Evolutionary conservation across 176 grass and related monocot genomes (phyloP), one percentile per base, ranked within the genome.

Genomic region (Musa beccarii): DNA sequence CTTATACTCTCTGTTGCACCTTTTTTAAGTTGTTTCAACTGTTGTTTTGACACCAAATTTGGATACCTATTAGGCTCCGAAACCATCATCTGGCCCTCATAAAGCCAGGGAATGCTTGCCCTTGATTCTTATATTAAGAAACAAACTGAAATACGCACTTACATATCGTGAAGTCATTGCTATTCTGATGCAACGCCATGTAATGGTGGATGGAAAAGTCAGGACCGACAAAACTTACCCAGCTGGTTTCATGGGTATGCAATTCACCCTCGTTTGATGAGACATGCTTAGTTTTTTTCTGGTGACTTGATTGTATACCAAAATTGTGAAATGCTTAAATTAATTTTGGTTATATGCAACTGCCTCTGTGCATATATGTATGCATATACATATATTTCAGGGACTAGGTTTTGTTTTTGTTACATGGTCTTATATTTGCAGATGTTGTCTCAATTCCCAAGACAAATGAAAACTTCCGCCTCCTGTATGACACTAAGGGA

Each of bases 171-270:
- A 61, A 61, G 57, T n/a, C 7, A 61, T n/a, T 61, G 57, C 57
- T 19, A 61, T 61, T 61, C n/a, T 61, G 57, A 61, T 61, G 57
- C 57, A 61, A 20, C 17, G 57, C 7, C 57, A 61, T 61, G 7
- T 61, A n/a, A 61, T 61, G 57, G 57, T 61, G 3, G 57, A 61
- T 61, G 57, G 57, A 61, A 61, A 61, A n/a, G 57, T 61, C 9
- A 61, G 57, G n/a, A 61, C 34, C 6, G 34, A 43, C 34, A 43
- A 43, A 43, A 43, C 34, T 43, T 43, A 43, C 34, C 34, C 34
- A 61, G 57, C 57, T 61, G 57, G 57, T 20, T 61, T 61, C 57
- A 61, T 61, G 57, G 57, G 57, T 61, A 61, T 61, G 57, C n/a
- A n/a, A 61, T 61, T n/a, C 15, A 61, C n/a, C 17, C n/a, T 61